Percentiles rank a stretch among this genome's conserved stretches.
Conservation (phyloP, 305 asterid species). For the Ajuga reptans region DNA sequence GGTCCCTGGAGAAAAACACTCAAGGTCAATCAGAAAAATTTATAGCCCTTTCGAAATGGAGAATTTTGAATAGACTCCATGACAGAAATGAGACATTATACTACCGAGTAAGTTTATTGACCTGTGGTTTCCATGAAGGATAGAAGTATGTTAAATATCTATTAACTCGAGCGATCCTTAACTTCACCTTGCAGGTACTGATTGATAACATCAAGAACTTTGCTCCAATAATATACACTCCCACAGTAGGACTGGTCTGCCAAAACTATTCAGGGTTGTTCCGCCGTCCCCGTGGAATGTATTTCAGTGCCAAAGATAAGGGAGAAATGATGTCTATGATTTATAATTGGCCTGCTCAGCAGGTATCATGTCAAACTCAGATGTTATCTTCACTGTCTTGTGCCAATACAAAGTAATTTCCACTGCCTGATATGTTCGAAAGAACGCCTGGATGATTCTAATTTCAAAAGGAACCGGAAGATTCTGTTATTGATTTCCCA, state of each 20-base stretch:
- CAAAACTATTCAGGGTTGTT: constrained; percentile 96
- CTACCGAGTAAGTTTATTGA: constrained; percentile 66
- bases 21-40: constrained; percentile 56
- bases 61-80: constrained; percentile 90
- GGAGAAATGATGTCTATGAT: constrained; percentile 99
- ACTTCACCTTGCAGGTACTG: constrained; percentile 52
- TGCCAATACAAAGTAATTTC: neutral
- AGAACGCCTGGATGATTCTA: neutral
- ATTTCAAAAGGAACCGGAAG: neutral
- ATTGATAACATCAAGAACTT: constrained; percentile 81
- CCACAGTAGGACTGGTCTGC: constrained; percentile 96
- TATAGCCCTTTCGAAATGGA: constrained; percentile 88
- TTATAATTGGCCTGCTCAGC: constrained; percentile 84
- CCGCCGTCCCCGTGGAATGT: constrained; percentile 99
- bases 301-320: constrained; percentile 95
- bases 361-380: constrained; percentile 41
- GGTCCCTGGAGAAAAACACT: constrained; percentile 86
- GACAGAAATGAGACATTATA: constrained; percentile 97
- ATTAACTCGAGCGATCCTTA: constrained; percentile 19
- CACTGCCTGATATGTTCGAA: neutral
- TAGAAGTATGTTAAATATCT: neutral
- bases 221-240: constrained; percentile 94
- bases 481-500: neutral
- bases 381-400: constrained; percentile 8
- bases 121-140: constrained; percentile 18